Evolutionary conservation across 2,329 filamentous ascomycete species (phyloP), one percentile per base, ranked within the genome.

Genomic region (Colletotrichum tropicicola): DNA sequence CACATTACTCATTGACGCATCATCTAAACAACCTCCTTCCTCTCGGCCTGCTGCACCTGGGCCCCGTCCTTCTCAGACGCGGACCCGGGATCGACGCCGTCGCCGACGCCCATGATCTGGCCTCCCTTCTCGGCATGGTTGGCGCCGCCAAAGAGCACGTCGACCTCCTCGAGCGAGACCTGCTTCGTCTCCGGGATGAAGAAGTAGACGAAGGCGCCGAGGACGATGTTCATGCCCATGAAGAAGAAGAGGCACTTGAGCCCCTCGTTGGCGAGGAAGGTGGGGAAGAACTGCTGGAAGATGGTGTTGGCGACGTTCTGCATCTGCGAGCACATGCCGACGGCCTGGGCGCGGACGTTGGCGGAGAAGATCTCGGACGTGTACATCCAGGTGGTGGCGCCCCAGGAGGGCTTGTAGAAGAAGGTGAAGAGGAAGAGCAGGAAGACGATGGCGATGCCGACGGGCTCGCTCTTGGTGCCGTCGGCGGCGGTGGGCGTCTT

Each of bases 351-450:
- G 62, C 89, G 87, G n/a, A 91, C 86, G 74, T 91, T 91, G 86
- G 90, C 89, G 57, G 84, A 88, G 80, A 91, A 91, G 64, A 91
- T 81, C 69, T 91, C 89, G 2, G 87, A 83, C 0, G 89, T 91
- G 85, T 87, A 91, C 73, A 91, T 91, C 89, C 89, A 92, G 17
- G 88, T 86, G 5, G 88, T 91, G 2, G 89, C 89, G 53, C 89
- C 89, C 88, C 89, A 91, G 1, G 87, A 89, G 4, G 89, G 89
- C 73, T 91, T 92, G 78, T 91, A 88, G 78, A 89, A 89, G 75
- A 88, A 83, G 28, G 88, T 87, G 61, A 65, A 90, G 7, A 90
- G 75, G 80, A 91, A 91, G 17, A 91, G 79, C 68, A 91, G 77
- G 77, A 91, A 89, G 2, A 91, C 88, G 62, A 91, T 91, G n/a